Base-by-base conservation (phyloP, 805 yeast species). In the Ogataea angusta region DNA sequence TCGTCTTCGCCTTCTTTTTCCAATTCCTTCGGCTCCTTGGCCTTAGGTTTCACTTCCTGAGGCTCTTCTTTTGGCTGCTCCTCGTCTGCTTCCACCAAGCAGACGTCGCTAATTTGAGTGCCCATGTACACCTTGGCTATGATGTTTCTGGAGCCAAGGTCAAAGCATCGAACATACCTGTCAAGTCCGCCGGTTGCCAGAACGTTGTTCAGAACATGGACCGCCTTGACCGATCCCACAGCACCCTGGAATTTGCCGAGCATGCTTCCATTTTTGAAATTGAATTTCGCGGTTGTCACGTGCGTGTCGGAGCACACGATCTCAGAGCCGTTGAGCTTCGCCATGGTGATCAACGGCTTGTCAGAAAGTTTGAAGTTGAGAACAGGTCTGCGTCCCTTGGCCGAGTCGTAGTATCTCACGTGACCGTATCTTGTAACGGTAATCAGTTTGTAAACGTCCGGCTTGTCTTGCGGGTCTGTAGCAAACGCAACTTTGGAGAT, bases 141-240 rank as follows among this genome's bases (percentile, higher is more conserved):
- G 35, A 78, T 67, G 31, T 76, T 75, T 37, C 95, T 71, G 1
- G 79, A 63, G 2, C 64, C 65, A 4, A 79, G 57, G 45, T 88
- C 83, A 62, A 76, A 91, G 3, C 85, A 86, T 43, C 96, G 74
- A 19, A 87, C 70, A 54, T 88, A 91, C 54, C 96, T 73, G 57
- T 93, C 99, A 16, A 90, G 72, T 0, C 96, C 95, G 31, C 95
- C 97, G 14, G 86, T 71, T 2, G 80, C 80, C 6, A 90, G 54
- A 21, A 82, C 56, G 8, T 70, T 69, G 3, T 46, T 40, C 35
- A 47, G 54, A n/a, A 56, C 30, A 28, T 51, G 42, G n/a, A 64
- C 34, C 3, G 74, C 64, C 42, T 69, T 71, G 32, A 84, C 79
- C 1, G 89, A 82, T 43, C 95, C 90, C 17, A 80, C 82, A 9